These are phyloP conservation scores for Xylaria acuta DNA, from an alignment of 495 filamentous ascomycete species.

Conservation along the genomic window DNA sequence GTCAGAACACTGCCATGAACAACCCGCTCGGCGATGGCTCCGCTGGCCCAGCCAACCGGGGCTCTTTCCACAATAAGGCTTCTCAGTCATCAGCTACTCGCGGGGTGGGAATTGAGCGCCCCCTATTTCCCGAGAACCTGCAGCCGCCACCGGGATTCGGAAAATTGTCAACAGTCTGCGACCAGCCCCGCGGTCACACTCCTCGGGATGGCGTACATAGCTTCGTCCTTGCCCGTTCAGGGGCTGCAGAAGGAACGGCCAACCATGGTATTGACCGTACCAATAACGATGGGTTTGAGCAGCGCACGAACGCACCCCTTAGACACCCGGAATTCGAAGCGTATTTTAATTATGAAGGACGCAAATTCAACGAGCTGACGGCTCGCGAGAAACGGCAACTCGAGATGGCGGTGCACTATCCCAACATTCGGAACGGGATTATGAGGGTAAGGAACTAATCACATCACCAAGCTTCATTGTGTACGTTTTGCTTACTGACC, in stretches of 20 bases:
- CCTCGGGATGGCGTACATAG: not conserved
- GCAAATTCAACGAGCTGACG: not conserved
- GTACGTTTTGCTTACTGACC: not conserved
- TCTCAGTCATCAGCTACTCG: not conserved
- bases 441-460: slow-evolving; percentile 30
- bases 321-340: slow-evolving; percentile 14
- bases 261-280: slow-evolving; percentile 28
- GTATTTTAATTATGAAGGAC: slow-evolving; percentile 27
- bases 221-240: not conserved
- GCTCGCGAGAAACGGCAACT: slow-evolving; percentile 8
- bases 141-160: slow-evolving; percentile 6
- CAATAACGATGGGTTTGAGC: slow-evolving; percentile 22
- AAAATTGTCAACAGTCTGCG: not conserved
- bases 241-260: not conserved
- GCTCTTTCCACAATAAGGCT: not conserved
- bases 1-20: not conserved
- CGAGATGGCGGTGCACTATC: slow-evolving; percentile 28
- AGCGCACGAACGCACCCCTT: slow-evolving; percentile 24
- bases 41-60: not conserved
- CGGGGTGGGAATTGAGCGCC: not conserved
- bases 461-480: not conserved
- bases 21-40: not conserved
- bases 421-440: slow-evolving; percentile 16
- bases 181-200: not conserved
- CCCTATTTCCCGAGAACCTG: not conserved